Conservation (phyloP, 208 protist species). For the Acanthamoeba culbertsoni region DNA sequence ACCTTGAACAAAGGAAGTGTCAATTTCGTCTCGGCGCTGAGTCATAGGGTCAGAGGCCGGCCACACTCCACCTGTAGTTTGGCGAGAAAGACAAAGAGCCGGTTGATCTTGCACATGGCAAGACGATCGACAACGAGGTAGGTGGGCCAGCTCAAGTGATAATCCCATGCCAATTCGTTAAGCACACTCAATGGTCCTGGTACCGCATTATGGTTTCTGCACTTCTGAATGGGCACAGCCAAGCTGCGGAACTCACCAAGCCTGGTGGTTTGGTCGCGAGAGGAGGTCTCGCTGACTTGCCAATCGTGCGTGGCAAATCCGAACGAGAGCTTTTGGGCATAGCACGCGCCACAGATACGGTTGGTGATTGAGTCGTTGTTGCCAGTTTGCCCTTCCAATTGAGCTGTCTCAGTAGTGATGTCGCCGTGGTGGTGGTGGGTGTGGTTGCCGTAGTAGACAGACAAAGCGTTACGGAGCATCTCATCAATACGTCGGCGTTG, state of each 20-base stretch:
- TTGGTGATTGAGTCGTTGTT: not conserved
- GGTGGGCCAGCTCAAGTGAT: not conserved
- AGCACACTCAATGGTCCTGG: not conserved
- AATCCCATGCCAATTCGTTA: slow-evolving; percentile 9
- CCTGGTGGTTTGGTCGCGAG: not conserved
- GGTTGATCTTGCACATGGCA: slow-evolving; percentile 9
- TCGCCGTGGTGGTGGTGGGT: not conserved
- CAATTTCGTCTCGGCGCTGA: too few relatives aligned
- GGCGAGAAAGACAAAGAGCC: not conserved
- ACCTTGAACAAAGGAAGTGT: too few relatives aligned
- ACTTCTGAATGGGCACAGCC: not conserved
- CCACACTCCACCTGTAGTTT: not conserved
- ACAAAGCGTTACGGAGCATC: not conserved
- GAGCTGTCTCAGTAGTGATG: not conserved
- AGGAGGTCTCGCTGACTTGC: not conserved
- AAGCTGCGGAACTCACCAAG: not conserved
- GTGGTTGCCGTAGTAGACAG: not conserved
- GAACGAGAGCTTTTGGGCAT: slow-evolving; percentile 16
- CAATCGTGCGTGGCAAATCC: not conserved
- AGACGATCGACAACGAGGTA: not conserved
- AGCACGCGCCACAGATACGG: not conserved
- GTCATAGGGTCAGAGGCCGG: too few relatives aligned
- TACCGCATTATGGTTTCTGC: not conserved
- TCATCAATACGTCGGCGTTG: not conserved
- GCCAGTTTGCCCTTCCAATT: too few relatives aligned